A percentile compares a stretch with the other conserved stretches of the same genome.
These are phyloP conservation scores for Clonostachys rosea DNA, from an alignment of 2,329 filamentous ascomycete species.

Conservation along the genomic window DNA sequence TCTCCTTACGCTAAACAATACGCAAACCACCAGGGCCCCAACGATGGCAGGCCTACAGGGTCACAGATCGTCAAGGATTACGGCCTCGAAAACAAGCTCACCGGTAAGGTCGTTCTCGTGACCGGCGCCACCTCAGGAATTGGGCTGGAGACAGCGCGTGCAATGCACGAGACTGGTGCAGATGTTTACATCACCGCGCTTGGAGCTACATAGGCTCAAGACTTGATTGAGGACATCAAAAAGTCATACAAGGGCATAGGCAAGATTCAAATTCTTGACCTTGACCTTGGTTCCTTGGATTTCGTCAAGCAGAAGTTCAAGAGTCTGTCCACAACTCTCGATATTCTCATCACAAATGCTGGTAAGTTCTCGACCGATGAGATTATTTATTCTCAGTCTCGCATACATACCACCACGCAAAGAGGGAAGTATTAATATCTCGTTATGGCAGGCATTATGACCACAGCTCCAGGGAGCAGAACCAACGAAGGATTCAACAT, in stretches of 20 bases:
- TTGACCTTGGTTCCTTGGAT: conserved; percentile 20
- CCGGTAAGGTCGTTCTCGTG: conserved; percentile 25
- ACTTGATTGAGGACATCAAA: conserved; percentile 9
- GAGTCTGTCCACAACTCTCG: conserved; percentile 8
- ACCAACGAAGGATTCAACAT: too few relatives aligned
- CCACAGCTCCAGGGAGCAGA: too few relatives aligned
- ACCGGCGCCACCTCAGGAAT: conserved; percentile 35
- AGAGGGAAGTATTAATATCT: too few relatives aligned
- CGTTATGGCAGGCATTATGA: too few relatives aligned
- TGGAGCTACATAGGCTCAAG: conserved; percentile 20
- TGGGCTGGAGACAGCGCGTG: conserved; percentile 35
- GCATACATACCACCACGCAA: too few relatives aligned
- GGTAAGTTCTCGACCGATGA: conserved; percentile 10
- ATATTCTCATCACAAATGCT: conserved; percentile 34
- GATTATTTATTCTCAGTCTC: too few relatives aligned
- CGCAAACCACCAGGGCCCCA: conserved; percentile 5
- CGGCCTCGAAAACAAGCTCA: conserved; percentile 5
- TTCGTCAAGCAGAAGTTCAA: conserved; percentile 17
- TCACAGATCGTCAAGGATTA: conserved; percentile 9
- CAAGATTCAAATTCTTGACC: conserved; percentile 24
- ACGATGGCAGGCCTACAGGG: conserved; percentile 9
- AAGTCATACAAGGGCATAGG: conserved; percentile 1
- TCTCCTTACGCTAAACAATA: neutral
- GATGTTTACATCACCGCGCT: conserved; percentile 36
- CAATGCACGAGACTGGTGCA: conserved; percentile 35